Conservation (phyloP, 805 yeast species). For the Myxozyma melibiosi region DNA sequence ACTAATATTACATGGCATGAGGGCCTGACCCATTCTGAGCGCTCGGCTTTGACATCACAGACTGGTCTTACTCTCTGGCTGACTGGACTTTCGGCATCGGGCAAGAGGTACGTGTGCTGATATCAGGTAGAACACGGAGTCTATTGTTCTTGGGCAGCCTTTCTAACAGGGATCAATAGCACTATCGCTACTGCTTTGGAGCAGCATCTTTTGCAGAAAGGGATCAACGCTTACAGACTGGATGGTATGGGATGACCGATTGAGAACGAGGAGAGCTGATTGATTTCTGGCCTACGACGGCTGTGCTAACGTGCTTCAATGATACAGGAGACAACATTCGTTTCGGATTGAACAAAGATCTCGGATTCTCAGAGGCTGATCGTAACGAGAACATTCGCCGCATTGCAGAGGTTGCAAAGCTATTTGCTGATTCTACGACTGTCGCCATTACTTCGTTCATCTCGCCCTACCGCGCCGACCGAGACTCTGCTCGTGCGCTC, state of each 20-base stretch:
- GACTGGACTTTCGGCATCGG: constrained; percentile 93
- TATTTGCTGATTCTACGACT: constrained; percentile 90
- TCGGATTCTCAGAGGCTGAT: constrained; percentile 89
- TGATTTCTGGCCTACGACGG: not conserved
- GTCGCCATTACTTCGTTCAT: constrained; percentile 90
- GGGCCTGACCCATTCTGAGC: constrained; percentile 80
- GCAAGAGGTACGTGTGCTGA: constrained; percentile 55
- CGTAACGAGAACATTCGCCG: constrained; percentile 94
- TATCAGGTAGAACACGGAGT: too few species aligned
- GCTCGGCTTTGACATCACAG: constrained; percentile 71
- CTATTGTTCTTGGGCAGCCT: not conserved
- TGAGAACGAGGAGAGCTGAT: not conserved
- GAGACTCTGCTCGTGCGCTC: constrained; percentile 81
- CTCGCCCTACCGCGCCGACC: constrained; percentile 84
- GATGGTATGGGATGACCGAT: constrained; percentile 58
- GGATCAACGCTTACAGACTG: constrained; percentile 76
- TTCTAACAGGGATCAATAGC: constrained; percentile 39
- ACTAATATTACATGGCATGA: constrained; percentile 96
- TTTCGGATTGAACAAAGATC: constrained; percentile 91
- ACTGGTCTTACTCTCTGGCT: constrained; percentile 91
- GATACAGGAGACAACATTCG: constrained; percentile 77
- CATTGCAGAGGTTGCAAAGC: constrained; percentile 89
- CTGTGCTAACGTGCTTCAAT: too few species aligned
- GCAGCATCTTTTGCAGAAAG: constrained; percentile 70
- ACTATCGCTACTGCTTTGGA: constrained; percentile 95